phyloP scores from a whole-genome alignment of 75 land plant genomes.

The Cupressus sempervirens region DNA sequence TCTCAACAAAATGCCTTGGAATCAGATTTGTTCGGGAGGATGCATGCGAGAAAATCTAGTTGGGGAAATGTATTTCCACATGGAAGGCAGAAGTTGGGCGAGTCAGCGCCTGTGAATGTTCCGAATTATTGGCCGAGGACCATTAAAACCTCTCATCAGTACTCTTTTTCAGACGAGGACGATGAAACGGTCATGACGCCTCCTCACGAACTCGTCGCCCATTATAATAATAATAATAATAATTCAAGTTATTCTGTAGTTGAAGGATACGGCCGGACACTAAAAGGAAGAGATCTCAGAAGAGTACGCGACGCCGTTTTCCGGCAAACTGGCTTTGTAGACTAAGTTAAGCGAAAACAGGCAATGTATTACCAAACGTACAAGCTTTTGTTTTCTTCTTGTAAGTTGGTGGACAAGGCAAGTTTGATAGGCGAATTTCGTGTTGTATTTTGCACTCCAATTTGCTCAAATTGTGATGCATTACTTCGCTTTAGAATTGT shows the following conservation, averaged over 20 bases:
- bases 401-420: no score
- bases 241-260: constrained; percentile 49
- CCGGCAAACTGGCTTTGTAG: constrained; percentile 53
- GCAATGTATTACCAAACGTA: no score
- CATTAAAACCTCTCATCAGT: constrained; percentile 37
- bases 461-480: no score
- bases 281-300: constrained; percentile 66
- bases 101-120: constrained; percentile 71
- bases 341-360: constrained; percentile 5
- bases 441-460: no score
- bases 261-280: constrained; percentile 62
- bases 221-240: background rate
- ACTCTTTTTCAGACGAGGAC: constrained; percentile 25
- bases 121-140: constrained; percentile 86
- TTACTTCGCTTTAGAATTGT: no score
- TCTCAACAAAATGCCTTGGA: background rate
- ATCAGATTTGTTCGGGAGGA: no score
- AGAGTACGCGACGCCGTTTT: constrained; percentile 56
- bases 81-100: background rate
- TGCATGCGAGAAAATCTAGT: background rate
- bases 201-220: constrained; percentile 62
- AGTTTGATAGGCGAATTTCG: no score
- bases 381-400: no score
- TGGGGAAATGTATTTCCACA: background rate
- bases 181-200: constrained; percentile 26